Evolutionary conservation across 106 monocot species (phyloP).

Genomic region (Dioscorea alata): DNA sequence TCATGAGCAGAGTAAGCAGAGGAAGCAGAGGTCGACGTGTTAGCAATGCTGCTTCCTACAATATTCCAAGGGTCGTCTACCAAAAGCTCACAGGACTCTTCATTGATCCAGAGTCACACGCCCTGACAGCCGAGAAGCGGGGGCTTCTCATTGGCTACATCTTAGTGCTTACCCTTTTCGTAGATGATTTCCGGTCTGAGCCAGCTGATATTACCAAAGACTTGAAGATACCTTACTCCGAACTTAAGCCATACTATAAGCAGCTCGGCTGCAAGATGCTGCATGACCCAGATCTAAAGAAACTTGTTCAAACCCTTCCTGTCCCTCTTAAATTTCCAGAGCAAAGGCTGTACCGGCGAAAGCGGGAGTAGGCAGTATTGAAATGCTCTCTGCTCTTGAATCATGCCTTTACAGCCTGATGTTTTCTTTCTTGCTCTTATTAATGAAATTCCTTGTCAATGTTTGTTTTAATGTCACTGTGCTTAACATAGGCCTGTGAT

Average conservation of each 20-base stretch:
- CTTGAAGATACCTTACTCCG: constrained; percentile 34
- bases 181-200: constrained; percentile 48
- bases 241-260: constrained; percentile 41
- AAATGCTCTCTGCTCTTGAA: no score
- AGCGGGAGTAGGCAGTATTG: background rate
- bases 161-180: constrained; percentile 77
- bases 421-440: no score
- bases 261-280: constrained; percentile 51
- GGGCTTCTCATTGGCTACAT: constrained; percentile 80
- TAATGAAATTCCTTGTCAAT: no score
- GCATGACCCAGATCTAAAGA: background rate
- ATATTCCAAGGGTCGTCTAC: constrained; percentile 39
- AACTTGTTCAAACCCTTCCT: constrained; percentile 34
- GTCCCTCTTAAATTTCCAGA: constrained; percentile 52
- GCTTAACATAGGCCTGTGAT: no score
- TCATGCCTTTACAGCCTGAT: no score
- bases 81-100: constrained; percentile 48
- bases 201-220: constrained; percentile 62
- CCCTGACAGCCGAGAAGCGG: constrained; percentile 39
- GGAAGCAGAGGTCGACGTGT: constrained; percentile 3
- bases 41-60: constrained; percentile 4
- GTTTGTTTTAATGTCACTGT: no score
- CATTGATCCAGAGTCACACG: constrained; percentile 37
- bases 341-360: background rate
- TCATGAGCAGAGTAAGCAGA: constrained; percentile 28